These are phyloP conservation scores for Coemansia sp. DNA, from an alignment of 192 early-diverging fungal genomes.

Conservation along the genomic window DNA sequence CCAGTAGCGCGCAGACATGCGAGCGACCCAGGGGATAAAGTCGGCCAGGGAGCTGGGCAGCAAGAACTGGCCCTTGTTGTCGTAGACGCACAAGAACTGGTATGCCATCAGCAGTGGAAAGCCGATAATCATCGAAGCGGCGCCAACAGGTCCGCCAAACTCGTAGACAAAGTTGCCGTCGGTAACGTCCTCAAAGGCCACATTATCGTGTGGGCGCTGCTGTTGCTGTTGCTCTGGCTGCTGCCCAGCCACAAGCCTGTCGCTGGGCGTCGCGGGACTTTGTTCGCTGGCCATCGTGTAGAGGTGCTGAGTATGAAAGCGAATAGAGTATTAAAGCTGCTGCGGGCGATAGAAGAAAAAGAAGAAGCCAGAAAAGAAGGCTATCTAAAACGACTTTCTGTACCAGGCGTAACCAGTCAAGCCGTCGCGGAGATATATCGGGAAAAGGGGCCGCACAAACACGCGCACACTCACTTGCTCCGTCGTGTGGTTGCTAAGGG, in stretches of 20 bases:
- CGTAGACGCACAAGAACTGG: conserved; percentile 71
- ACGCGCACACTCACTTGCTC: background rate
- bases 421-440: background rate
- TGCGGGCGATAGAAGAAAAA: background rate
- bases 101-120: conserved; percentile 78
- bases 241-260: background rate
- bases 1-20: conserved; percentile 56
- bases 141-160: conserved; percentile 74
- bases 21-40: conserved; percentile 47
- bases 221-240: conserved; percentile 3
- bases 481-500: background rate
- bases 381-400: background rate
- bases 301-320: background rate
- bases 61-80: conserved; percentile 64
- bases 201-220: conserved; percentile 45
- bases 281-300: background rate
- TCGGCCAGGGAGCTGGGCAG: conserved; percentile 50
- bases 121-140: conserved; percentile 70
- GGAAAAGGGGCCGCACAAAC: background rate
- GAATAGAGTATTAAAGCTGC: background rate
- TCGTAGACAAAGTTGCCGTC: conserved; percentile 70
- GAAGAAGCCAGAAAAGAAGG: background rate
- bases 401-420: background rate
- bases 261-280: background rate
- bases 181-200: conserved; percentile 57